Conservation (phyloP, 179 eudicot genomes). For the Amaranthus tricolor region DNA sequence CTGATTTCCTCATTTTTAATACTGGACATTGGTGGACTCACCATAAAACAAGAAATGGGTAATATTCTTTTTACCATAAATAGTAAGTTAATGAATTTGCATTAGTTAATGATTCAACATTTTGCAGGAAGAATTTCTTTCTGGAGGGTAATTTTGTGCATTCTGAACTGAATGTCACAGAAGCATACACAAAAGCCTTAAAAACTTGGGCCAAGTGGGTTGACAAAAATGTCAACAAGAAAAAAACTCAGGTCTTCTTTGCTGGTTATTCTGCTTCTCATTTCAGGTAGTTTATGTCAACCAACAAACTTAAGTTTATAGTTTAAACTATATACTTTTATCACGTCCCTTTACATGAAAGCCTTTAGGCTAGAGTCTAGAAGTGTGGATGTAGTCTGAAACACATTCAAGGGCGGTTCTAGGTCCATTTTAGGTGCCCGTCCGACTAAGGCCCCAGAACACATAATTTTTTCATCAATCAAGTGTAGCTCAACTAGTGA, state of each 20-base stretch:
- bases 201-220: constrained; percentile 72
- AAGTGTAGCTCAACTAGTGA: too few relatives aligned
- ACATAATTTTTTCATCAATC: too few relatives aligned
- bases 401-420: too few relatives aligned
- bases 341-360: background rate
- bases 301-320: too few relatives aligned
- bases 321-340: background rate
- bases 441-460: too few relatives aligned
- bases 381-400: too few relatives aligned
- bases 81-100: constrained; percentile 1
- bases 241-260: constrained; percentile 51
- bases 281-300: constrained; percentile 49
- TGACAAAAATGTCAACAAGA: constrained; percentile 41
- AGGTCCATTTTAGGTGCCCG: too few relatives aligned
- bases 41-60: constrained; percentile 52
- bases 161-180: constrained; percentile 35
- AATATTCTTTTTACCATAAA: background rate
- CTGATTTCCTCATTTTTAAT: constrained; percentile 64
- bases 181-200: constrained; percentile 62
- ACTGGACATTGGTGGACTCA: constrained; percentile 85
- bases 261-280: constrained; percentile 60
- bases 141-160: constrained; percentile 53
- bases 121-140: constrained; percentile 46
- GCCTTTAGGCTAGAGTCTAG: background rate
- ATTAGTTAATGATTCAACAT: background rate